These are phyloP conservation scores for Perkinsus marinus DNA, from an alignment of 169 alveolate genomes.

Conservation along the genomic window DNA sequence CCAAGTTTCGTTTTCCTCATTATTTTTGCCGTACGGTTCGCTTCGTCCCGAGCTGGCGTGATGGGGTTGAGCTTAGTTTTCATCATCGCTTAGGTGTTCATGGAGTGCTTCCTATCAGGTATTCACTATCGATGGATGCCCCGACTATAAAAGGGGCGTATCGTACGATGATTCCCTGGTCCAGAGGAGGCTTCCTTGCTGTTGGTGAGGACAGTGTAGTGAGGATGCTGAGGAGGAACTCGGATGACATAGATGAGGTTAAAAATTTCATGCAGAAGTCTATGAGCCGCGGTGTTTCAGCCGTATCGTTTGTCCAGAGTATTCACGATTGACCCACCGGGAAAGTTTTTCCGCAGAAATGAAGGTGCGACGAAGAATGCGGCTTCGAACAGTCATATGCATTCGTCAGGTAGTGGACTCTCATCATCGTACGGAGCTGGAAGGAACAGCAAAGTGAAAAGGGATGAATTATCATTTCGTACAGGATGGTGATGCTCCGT, in stretches of 20 bases:
- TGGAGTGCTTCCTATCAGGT: not conserved
- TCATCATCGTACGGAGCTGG: no score
- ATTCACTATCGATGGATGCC: not conserved
- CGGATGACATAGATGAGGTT: not conserved
- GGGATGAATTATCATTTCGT: no score
- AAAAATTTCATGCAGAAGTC: not conserved
- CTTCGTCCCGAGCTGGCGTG: no score
- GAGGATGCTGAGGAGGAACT: not conserved
- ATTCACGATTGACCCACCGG: not conserved
- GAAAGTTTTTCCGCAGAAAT: not conserved
- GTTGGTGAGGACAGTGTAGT: not conserved
- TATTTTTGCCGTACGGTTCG: no score
- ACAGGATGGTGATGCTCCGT: no score
- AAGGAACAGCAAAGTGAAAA: no score
- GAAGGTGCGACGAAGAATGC: no score
- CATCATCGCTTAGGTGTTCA: no score
- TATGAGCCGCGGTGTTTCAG: not conserved
- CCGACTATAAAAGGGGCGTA: not conserved
- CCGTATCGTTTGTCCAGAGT: not conserved
- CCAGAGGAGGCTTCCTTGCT: not conserved
- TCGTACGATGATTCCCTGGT: not conserved
- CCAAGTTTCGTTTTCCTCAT: no score
- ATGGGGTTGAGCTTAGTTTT: no score
- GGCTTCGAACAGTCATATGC: no score
- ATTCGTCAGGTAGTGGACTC: no score